phyloP scores from a whole-genome alignment of 2,329 filamentous ascomycete species.

The Ambrosiella beaveri region DNA sequence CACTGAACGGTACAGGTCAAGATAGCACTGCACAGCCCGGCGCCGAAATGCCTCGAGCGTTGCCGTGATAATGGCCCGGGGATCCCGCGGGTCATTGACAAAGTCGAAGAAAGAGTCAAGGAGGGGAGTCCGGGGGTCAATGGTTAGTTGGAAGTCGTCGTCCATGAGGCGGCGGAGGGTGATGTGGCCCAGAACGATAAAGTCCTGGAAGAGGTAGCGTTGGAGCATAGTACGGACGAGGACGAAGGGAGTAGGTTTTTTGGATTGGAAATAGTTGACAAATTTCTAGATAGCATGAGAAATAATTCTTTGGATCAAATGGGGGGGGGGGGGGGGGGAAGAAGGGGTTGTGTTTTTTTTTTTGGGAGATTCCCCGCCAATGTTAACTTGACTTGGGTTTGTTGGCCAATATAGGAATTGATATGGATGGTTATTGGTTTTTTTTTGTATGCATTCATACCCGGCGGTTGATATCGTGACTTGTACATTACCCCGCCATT shows the following conservation, averaged over 20 bases:
- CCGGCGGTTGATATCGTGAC: neutral
- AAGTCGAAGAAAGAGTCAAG: slow-evolving; percentile 60
- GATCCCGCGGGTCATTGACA: slow-evolving; percentile 56
- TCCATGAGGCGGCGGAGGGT: slow-evolving; percentile 61
- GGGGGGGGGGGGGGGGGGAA: too few relatives aligned
- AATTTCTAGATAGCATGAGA: slow-evolving; percentile 37
- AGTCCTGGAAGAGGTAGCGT: slow-evolving; percentile 55
- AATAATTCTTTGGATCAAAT: neutral
- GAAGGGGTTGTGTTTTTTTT: too few relatives aligned
- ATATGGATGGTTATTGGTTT: too few relatives aligned
- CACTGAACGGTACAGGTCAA: slow-evolving; percentile 68
- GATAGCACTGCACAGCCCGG: slow-evolving; percentile 49
- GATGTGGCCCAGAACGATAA: slow-evolving; percentile 48
- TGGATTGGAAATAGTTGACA: slow-evolving; percentile 55
- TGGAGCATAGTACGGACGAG: slow-evolving; percentile 71
- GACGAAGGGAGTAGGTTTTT: slow-evolving; percentile 65
- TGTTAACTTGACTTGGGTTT: too few relatives aligned
- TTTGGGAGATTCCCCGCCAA: too few relatives aligned
- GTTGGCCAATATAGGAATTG: too few relatives aligned
- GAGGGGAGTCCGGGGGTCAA: slow-evolving; percentile 53
- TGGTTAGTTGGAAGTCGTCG: slow-evolving; percentile 61
- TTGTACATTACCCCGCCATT: neutral
- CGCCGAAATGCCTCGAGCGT: slow-evolving; percentile 55
- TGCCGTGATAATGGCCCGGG: slow-evolving; percentile 53
- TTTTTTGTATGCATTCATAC: neutral